These are phyloP conservation scores for Claviceps citrina DNA, from an alignment of 2,329 filamentous ascomycete genomes.

Conservation along the genomic window DNA sequence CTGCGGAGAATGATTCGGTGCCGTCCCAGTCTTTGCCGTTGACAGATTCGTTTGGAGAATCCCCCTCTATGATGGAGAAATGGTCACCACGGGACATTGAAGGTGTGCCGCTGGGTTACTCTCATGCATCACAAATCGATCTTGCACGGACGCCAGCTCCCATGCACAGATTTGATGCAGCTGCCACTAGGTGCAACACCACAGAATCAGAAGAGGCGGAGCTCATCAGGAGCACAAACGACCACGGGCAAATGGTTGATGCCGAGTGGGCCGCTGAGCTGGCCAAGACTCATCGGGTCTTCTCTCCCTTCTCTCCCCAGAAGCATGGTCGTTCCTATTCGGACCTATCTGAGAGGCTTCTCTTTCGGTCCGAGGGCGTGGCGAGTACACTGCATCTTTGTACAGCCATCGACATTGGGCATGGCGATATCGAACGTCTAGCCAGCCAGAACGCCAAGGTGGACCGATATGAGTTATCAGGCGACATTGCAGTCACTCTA, in stretches of 20 bases:
- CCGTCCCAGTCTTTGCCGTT: background rate
- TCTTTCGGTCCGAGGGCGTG: background rate
- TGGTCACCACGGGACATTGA: background rate
- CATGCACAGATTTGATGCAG: background rate
- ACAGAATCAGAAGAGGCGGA: background rate
- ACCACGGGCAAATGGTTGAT: background rate
- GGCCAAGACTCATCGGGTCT: background rate
- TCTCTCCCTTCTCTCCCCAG: background rate
- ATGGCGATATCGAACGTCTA: background rate
- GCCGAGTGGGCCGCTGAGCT: background rate
- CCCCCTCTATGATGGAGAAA: background rate
- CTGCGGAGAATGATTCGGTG: background rate
- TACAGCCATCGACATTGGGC: background rate
- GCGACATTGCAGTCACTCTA: background rate
- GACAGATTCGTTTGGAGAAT: too few species aligned
- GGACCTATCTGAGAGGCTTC: background rate
- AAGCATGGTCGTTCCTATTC: background rate
- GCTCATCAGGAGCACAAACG: background rate
- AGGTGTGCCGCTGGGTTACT: background rate
- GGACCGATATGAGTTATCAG: background rate
- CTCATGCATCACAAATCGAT: conserved; percentile 1
- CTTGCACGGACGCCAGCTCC: conserved; percentile 4
- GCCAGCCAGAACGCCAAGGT: background rate
- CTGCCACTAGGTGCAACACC: background rate
- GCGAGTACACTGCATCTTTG: background rate